Base-by-base conservation (phyloP, 164 flowering plant species). In the Kingdonia uniflora region DNA sequence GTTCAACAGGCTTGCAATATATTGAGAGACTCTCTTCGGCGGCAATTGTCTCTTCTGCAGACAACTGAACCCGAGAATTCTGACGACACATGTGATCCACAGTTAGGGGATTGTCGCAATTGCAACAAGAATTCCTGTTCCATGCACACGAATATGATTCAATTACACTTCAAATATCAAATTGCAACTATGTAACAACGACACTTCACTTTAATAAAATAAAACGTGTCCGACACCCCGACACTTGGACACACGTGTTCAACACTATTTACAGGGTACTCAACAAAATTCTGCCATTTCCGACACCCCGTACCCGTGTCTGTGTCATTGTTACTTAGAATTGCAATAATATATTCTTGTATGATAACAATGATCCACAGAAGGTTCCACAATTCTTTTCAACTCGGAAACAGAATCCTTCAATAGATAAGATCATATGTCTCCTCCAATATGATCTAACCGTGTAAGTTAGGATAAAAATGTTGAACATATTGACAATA, bases 1-100 rank as follows among this genome's bases (percentile, higher is more conserved):
- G 74, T 64, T 92, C 99, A 22, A 92, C 95, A 59, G 99, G 97
- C 70, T 84, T 88, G 84, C 99, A 92, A 60, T 92, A 92, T 19
- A 74, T 55, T 22, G 95, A 76, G 19, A 92, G 78, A 63, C 91
- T 77, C 71, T 84, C 95, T 63, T 92, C 95, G 15, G 99, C 91
- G 19, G 83, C 95, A 64, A 71, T 56, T 62, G 77, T 81, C 68
- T 88, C 91, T 55, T 82, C 97, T 2, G 71, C 70, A 54, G 97
- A 78, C 56, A 82, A 65, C 65, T 69, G 84, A 37, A 67, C 71
- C 17, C 76, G 74, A 38, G 84, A 69, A 64, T 86, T 95, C 68
- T 82, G 84, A 17, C 82, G 88, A 74, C 88, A 81, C 90, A 86
- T 82, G 62, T 73, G 70, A 67, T 66, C 71, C 54, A 49, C 65